These are phyloP conservation scores for Carallia pectinifolia DNA, from an alignment of 345 rosid genomes.

Conservation along the genomic window DNA sequence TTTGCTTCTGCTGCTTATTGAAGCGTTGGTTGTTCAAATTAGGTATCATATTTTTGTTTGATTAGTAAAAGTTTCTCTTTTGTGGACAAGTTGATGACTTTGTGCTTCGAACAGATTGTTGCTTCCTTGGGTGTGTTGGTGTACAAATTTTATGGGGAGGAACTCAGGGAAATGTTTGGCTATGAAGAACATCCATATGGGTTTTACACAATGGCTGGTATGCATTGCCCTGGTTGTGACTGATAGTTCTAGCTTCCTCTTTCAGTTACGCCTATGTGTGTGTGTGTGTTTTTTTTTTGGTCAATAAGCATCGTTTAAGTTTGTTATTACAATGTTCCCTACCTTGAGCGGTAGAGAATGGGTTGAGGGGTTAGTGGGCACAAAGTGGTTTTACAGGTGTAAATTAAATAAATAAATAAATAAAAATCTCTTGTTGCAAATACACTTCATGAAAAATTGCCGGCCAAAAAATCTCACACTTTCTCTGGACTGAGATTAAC, in stretches of 20 bases:
- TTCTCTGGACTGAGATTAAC: background rate
- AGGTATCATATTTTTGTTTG: background rate
- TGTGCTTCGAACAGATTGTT: conserved; percentile 61
- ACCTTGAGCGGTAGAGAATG: background rate
- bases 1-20: background rate
- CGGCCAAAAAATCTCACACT: too few relatives aligned
- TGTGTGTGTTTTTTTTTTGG: background rate
- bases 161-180: conserved; percentile 95
- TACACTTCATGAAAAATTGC: too few relatives aligned
- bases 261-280: background rate
- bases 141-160: conserved; percentile 93
- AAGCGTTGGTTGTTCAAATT: too few relatives aligned
- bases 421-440: too few relatives aligned
- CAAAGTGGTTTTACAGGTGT: too few relatives aligned
- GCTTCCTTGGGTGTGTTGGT: conserved; percentile 90
- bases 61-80: background rate
- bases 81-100: conserved; percentile 6
- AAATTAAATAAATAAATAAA: too few relatives aligned
- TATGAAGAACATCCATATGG: conserved; percentile 98
- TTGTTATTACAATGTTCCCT: background rate
- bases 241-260: conserved; percentile 8
- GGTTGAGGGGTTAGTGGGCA: background rate
- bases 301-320: background rate
- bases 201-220: conserved; percentile 96
- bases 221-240: background rate